Evolutionary conservation across 768 basidiomycete species (phyloP).

Genomic region (Phylloporus rhodoxanthus): DNA sequence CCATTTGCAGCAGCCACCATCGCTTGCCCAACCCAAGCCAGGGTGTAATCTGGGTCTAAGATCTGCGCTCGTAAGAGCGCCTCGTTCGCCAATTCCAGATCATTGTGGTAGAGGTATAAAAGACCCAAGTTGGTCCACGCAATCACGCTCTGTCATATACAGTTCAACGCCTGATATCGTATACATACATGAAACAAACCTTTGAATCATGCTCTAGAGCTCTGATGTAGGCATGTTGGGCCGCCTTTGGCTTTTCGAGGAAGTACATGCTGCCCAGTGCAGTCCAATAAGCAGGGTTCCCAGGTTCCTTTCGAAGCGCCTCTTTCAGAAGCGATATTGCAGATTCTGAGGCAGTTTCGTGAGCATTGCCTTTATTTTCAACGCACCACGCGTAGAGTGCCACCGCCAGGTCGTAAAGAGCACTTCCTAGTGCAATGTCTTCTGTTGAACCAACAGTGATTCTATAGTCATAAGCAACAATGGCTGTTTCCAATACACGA

Average conservation of each 20-base stretch:
- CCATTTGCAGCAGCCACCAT: conserved; percentile 58
- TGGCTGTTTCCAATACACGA: conserved; percentile 45
- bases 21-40: conserved; percentile 90
- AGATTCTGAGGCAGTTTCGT: conserved; percentile 34
- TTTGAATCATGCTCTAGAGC: conserved; percentile 83
- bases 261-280: conserved; percentile 75
- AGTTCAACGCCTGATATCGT: background rate
- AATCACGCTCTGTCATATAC: conserved; percentile 47
- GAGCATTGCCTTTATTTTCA: conserved; percentile 19
- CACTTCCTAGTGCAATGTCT: conserved; percentile 45
- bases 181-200: conserved; percentile 37
- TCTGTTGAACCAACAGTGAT: conserved; percentile 52
- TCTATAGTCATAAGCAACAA: conserved; percentile 57
- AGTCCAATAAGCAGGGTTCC: conserved; percentile 74
- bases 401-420: conserved; percentile 70
- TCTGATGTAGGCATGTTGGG: conserved; percentile 90
- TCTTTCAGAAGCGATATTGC: conserved; percentile 54
- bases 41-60: conserved; percentile 82
- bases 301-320: conserved; percentile 68
- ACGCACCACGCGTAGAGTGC: conserved; percentile 48
- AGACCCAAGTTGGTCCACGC: conserved; percentile 89
- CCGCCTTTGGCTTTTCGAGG: conserved; percentile 55
- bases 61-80: conserved; percentile 84
- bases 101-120: conserved; percentile 74
- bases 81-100: conserved; percentile 78